Conservation (phyloP, 1,139 yeast species). For the Hansenula lynferdii region DNA sequence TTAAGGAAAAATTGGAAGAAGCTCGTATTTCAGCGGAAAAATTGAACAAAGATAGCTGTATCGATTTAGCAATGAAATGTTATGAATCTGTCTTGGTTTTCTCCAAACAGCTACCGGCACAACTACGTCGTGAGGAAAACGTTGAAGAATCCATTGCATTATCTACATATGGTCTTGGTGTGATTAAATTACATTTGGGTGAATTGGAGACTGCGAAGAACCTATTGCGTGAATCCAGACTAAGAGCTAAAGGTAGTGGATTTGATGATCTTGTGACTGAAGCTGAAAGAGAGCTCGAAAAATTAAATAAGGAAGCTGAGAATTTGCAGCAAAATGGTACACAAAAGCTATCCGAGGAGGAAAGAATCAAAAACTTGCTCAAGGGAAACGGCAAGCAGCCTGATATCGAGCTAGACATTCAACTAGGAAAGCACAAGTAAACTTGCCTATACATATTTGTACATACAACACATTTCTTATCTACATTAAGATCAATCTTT, state of each 20-base stretch:
- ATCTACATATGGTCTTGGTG: conserved; percentile 84
- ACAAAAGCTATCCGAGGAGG: conserved; percentile 5
- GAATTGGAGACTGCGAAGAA: conserved; percentile 50
- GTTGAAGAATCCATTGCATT: conserved; percentile 68
- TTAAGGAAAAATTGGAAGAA: conserved; percentile 23
- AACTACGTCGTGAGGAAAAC: conserved; percentile 34
- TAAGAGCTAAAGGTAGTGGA: conserved; percentile 65
- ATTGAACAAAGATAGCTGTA: conserved; percentile 34
- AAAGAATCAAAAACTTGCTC: conserved; percentile 11
- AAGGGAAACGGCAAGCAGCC: conserved; percentile 9
- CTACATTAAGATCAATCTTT: too few species aligned
- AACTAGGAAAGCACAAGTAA: conserved; percentile 8
- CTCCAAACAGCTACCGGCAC: conserved; percentile 46
- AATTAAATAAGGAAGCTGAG: conserved; percentile 24
- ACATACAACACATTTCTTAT: too few species aligned
- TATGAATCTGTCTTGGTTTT: conserved; percentile 53
- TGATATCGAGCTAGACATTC: conserved; percentile 16
- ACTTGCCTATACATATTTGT: not conserved
- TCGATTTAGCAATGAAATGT: conserved; percentile 39
- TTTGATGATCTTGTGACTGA: conserved; percentile 58
- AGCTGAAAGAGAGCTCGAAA: conserved; percentile 61
- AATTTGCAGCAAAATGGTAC: not conserved
- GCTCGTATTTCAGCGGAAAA: conserved; percentile 25
- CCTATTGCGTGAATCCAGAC: conserved; percentile 62
- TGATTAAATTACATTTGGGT: conserved; percentile 57